phyloP scores from a whole-genome alignment of 192 early-diverging fungal genomes.

The Allomyces macrogynus region DNA sequence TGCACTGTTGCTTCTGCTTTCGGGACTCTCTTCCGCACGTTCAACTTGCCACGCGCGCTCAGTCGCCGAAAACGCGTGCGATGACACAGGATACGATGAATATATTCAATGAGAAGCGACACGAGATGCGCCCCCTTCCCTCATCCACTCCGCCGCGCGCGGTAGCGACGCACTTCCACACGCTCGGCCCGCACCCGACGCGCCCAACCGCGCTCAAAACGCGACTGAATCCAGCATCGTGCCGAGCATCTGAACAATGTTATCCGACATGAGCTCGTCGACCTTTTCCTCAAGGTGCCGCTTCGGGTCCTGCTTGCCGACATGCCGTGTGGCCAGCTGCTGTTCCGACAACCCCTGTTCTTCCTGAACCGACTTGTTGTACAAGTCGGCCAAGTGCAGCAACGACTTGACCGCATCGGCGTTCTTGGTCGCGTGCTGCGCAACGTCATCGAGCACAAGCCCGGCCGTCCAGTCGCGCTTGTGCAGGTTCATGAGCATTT shows the following conservation, averaged over 20 bases:
- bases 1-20: too few relatives aligned
- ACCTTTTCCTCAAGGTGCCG: constrained; percentile 88
- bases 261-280: constrained; percentile 78
- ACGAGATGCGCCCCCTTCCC: too few relatives aligned
- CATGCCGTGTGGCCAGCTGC: constrained; percentile 92
- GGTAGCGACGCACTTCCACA: too few relatives aligned
- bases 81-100: too few relatives aligned
- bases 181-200: neutral
- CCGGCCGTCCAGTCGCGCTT: constrained; percentile 98
- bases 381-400: constrained; percentile 72
- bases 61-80: too few relatives aligned
- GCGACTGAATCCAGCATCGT: constrained; percentile 68
- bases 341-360: constrained; percentile 82
- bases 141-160: too few relatives aligned
- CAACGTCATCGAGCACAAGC: constrained; percentile 63
- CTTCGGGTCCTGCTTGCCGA: constrained; percentile 99
- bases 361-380: constrained; percentile 96
- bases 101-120: too few relatives aligned
- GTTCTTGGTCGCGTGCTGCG: constrained; percentile 59
- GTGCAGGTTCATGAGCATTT: constrained; percentile 97
- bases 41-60: too few relatives aligned
- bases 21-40: too few relatives aligned
- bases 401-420: constrained; percentile 73
- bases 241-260: constrained; percentile 88
- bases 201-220: constrained; percentile 19